These are phyloP conservation scores for Blastomyces emzantsi DNA, from an alignment of 2,329 filamentous ascomycete species.

Conservation along the genomic window DNA sequence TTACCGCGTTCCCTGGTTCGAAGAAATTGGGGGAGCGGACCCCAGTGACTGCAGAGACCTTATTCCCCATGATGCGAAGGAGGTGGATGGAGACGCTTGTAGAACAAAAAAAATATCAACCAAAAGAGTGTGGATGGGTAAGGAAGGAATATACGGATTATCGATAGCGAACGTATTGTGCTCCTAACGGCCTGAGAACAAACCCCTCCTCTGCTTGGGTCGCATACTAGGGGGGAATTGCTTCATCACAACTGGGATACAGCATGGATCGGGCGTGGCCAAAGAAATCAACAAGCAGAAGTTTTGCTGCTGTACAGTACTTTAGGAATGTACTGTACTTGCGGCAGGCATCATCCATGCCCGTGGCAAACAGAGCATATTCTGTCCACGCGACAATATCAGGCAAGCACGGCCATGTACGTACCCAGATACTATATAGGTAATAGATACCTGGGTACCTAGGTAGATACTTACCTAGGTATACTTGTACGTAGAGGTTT, in stretches of 20 bases:
- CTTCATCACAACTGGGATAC: not conserved
- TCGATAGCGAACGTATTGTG: not conserved
- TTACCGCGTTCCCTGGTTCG: slow-evolving; percentile 30
- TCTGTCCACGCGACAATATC: not conserved
- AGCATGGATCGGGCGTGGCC: not conserved
- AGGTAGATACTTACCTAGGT: no score
- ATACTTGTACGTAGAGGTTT: no score
- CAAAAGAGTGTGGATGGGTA: not conserved
- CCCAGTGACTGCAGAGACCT: slow-evolving; percentile 26
- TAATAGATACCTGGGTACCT: no score
- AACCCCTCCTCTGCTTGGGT: not conserved
- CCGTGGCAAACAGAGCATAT: not conserved
- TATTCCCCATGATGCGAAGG: slow-evolving; percentile 27
- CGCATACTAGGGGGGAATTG: not conserved
- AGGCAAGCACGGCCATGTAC: not conserved
- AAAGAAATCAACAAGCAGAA: not conserved
- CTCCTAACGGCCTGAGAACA: not conserved
- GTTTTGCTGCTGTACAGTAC: not conserved
- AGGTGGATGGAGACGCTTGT: not conserved
- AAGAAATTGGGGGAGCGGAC: slow-evolving; percentile 30
- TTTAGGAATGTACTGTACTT: no score
- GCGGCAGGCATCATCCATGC: not conserved
- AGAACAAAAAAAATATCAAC: not conserved
- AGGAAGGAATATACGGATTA: not conserved
- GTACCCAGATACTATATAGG: no score